phyloP scores from a whole-genome alignment of 2,329 filamentous ascomycete species.

The Dothistroma septosporum region DNA sequence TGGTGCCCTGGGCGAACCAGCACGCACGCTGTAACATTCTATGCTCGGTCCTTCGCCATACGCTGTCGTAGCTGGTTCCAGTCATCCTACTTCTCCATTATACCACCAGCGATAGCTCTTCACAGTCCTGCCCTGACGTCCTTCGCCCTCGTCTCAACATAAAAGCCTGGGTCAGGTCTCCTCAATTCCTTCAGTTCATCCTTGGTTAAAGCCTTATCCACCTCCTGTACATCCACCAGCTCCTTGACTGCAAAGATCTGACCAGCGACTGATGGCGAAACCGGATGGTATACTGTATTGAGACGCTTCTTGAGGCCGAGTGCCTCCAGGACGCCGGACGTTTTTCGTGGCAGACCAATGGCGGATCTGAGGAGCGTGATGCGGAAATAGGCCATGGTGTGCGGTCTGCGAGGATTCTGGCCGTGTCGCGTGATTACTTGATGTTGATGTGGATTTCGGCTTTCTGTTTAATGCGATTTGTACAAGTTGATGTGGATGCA shows the following conservation, averaged over 20 bases:
- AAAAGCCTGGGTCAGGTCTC: constrained; percentile 75
- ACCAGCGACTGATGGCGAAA: constrained; percentile 74
- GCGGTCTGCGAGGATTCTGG: neutral
- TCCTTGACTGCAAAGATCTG: constrained; percentile 95
- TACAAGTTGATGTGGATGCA: neutral
- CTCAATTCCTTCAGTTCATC: constrained; percentile 66
- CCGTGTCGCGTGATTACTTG: neutral
- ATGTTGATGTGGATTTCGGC: neutral
- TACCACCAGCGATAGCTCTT: neutral
- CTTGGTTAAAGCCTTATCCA: constrained; percentile 60
- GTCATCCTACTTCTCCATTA: neutral
- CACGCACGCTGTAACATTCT: neutral
- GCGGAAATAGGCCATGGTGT: constrained; percentile 63
- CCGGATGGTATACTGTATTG: constrained; percentile 85
- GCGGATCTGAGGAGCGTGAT: constrained; percentile 85
- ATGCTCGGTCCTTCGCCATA: neutral
- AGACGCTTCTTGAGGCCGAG: constrained; percentile 81
- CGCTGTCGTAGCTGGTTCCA: neutral
- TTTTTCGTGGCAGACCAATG: constrained; percentile 77
- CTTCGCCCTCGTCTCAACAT: constrained; percentile 58
- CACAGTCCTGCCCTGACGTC: constrained; percentile 10
- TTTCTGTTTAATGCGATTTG: neutral
- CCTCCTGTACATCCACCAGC: constrained; percentile 76
- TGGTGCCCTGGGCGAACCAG: neutral
- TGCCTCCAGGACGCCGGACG: constrained; percentile 73